Base-by-base conservation (phyloP, 768 basidiomycete species). In the Dioszegia hungarica region DNA sequence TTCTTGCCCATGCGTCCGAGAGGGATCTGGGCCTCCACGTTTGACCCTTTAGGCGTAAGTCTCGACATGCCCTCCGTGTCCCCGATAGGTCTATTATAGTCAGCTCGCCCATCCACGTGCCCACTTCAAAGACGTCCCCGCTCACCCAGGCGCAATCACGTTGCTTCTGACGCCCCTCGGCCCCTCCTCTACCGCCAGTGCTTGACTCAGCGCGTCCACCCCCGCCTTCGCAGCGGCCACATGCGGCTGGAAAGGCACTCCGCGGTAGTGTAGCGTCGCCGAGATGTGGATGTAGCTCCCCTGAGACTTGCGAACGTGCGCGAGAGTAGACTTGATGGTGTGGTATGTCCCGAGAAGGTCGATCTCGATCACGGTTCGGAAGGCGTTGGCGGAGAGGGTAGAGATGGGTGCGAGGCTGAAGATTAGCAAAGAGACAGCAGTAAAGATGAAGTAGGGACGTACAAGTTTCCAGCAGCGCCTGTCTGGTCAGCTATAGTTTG, bases 381-480 rank as follows among this genome's bases (percentile, higher is more conserved):
- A 97, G 1, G 85, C 94, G 69, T 90, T 92, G 72, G 88, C 85
- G 2, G 89, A 91, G 57, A 95, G 81, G 1, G 81, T 83, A 36
- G 84, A 83, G 56, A 94, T 89, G 15, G 91, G 86, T 1, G 87
- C 87, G 27, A 99, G 80, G 78, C 74, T 75, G 51, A 8, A 20
- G 19, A 34, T 49, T 39, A 36, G 50, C 41, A 5, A 33, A 19
- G 28, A 29, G 11, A 14, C 20, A n/a, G 24, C 2, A 24, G 5
- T n/a, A 6, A 2, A 28, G 56, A 37, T 5, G 22, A 31, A 17
- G 9, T 2, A 1, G 6, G 28, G 36, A 45, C 74, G 31, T 44
- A 74, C 74, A 97, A 99, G 79, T 98, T 99, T 2, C 94, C 94
- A 56, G 94, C 94, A 38, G 92, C 92, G 60, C 90, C 90, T 91